These are phyloP conservation scores for Coffea eugenioides DNA, from an alignment of 257 asterid genomes.

Conservation along the genomic window DNA sequence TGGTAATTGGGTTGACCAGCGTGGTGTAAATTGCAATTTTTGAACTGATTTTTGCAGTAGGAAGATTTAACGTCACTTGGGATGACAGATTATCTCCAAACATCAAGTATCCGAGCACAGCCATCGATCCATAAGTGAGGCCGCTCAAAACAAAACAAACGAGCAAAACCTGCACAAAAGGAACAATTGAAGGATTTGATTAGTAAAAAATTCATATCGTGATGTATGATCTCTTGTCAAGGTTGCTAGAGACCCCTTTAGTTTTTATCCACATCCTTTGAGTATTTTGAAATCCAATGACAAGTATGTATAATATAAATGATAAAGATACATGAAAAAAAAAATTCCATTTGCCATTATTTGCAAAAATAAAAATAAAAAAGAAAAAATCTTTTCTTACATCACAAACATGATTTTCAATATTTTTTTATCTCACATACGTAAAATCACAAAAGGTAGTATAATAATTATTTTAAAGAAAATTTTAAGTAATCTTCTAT, in stretches of 20 bases:
- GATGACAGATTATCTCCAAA: conserved; percentile 40
- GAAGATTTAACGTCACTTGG: conserved; percentile 51
- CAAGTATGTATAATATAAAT: too few species aligned
- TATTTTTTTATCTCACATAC: too few species aligned
- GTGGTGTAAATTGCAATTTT: conserved; percentile 52
- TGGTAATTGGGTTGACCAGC: conserved; percentile 42
- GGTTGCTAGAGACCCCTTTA: too few species aligned
- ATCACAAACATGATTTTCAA: too few species aligned
- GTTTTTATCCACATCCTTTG: too few species aligned
- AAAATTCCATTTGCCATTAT: too few species aligned
- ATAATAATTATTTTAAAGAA: too few species aligned
- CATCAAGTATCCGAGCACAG: conserved; percentile 49
- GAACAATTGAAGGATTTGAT: neutral
- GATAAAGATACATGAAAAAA: too few species aligned
- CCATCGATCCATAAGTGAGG: conserved; percentile 47
- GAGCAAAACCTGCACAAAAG: conserved; percentile 34
- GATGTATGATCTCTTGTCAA: too few species aligned
- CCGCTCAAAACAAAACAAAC: conserved; percentile 44
- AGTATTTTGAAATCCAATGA: too few species aligned
- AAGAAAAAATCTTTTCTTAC: too few species aligned
- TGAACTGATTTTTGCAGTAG: conserved; percentile 27
- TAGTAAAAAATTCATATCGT: neutral
- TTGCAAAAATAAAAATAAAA: too few species aligned
- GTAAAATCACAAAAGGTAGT: neutral
- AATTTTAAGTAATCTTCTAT: neutral